Evolutionary conservation across 1,284 basidiomycete genomes (phyloP).

Genomic region (Coniferiporia sulphurascens): DNA sequence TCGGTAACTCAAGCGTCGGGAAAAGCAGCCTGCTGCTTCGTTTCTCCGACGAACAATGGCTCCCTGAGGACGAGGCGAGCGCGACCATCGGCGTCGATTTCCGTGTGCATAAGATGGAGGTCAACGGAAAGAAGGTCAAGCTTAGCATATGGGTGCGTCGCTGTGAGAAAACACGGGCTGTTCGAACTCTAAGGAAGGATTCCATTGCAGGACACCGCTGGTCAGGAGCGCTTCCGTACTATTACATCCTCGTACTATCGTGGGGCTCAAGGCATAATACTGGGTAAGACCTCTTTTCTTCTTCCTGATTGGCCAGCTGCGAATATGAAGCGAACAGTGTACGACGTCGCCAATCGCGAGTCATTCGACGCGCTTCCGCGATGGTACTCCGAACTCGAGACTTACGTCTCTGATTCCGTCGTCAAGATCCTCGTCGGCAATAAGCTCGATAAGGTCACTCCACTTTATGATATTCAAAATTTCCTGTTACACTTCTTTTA

Average conservation of each 20-base stretch:
- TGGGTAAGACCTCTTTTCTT: slow-evolving; percentile 49
- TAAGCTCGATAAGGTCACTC: slow-evolving; percentile 84
- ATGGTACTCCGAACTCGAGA: slow-evolving; percentile 95
- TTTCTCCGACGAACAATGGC: slow-evolving; percentile 96
- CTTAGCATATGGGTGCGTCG: slow-evolving; percentile 73
- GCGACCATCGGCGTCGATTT: slow-evolving; percentile 93
- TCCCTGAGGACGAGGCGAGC: slow-evolving; percentile 90
- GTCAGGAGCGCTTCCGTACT: slow-evolving; percentile 88
- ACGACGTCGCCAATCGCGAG: slow-evolving; percentile 88
- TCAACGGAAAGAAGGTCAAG: slow-evolving; percentile 75
- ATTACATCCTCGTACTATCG: slow-evolving; percentile 91
- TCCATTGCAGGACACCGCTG: slow-evolving; percentile 77
- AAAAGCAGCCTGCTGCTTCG: slow-evolving; percentile 87
- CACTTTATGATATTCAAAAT: too few relatives aligned
- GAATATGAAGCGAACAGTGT: slow-evolving; percentile 50
- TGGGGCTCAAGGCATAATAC: slow-evolving; percentile 90
- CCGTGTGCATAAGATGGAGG: slow-evolving; percentile 78
- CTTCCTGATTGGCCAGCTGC: background rate
- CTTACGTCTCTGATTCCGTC: slow-evolving; percentile 84
- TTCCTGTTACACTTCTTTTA: background rate
- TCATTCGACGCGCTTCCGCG: slow-evolving; percentile 89
- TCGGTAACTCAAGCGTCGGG: slow-evolving; percentile 90
- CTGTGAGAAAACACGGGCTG: background rate
- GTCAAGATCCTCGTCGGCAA: slow-evolving; percentile 95
- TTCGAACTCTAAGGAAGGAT: background rate